phyloP scores from a whole-genome alignment of 257 asterid genomes.

The Nicotiana tabacum region DNA sequence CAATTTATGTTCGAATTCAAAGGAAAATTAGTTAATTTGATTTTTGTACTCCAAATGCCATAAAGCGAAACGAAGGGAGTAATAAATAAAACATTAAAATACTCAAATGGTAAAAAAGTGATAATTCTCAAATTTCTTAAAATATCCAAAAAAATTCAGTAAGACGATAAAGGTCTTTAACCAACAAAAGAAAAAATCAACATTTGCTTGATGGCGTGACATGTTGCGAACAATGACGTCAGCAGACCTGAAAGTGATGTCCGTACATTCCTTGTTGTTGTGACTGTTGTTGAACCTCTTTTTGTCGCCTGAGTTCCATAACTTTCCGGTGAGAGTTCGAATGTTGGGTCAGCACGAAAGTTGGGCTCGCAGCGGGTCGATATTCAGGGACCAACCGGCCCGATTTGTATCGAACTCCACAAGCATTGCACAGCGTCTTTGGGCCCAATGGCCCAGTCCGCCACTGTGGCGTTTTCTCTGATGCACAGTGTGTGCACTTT shows the following conservation, averaged over 20 bases:
- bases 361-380: constrained; percentile 86
- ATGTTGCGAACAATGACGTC: constrained; percentile 18
- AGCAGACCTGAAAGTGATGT: constrained; percentile 44
- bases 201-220: neutral
- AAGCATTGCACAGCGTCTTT: constrained; percentile 75
- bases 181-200: neutral
- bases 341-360: constrained; percentile 75
- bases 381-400: constrained; percentile 78
- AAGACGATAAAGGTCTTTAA: neutral
- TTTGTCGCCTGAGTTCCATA: constrained; percentile 67
- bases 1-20: too few relatives aligned
- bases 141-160: neutral
- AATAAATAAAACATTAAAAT: neutral
- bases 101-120: neutral
- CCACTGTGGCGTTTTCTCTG: constrained; percentile 90
- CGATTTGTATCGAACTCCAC: constrained; percentile 76
- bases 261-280: constrained; percentile 40
- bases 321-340: constrained; percentile 82
- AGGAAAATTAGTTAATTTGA: too few relatives aligned
- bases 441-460: constrained; percentile 77
- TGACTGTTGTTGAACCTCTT: constrained; percentile 41
- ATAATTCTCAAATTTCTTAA: neutral
- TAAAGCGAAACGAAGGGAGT: too few relatives aligned
- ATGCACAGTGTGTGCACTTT: constrained; percentile 70
- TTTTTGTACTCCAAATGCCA: too few relatives aligned